A percentile compares a stretch with the other conserved stretches of the same genome.
These are phyloP conservation scores for Fusarium avenaceum DNA, from an alignment of 2,329 filamentous ascomycete species.

Conservation along the genomic window DNA sequence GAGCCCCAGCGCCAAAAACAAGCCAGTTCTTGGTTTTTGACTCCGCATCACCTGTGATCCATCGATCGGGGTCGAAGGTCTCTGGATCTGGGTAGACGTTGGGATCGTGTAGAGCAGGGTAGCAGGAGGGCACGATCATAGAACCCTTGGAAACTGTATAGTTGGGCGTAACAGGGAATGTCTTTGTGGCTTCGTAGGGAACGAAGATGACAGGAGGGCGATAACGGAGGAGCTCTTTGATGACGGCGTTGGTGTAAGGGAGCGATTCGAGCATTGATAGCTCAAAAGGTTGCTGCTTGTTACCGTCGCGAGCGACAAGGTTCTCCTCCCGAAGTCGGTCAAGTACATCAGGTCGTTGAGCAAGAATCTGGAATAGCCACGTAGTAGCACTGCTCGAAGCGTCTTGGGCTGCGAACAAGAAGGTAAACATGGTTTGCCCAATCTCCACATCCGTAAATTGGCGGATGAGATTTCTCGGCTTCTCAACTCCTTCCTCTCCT, in stretches of 20 bases:
- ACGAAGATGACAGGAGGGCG: conserved; percentile 68
- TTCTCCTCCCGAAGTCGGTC: conserved; percentile 63
- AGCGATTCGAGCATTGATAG: conserved; percentile 63
- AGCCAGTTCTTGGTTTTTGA: conserved; percentile 67
- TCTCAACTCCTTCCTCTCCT: conserved; percentile 61
- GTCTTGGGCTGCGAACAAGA: conserved; percentile 67
- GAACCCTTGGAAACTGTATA: conserved; percentile 65
- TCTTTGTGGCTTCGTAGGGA: conserved; percentile 63
- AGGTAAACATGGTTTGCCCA: conserved; percentile 64
- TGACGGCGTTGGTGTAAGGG: conserved; percentile 65
- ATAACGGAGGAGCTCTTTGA: conserved; percentile 67
- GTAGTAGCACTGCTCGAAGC: conserved; percentile 67
- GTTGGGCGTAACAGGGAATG: conserved; percentile 61
- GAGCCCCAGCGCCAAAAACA: conserved; percentile 65
- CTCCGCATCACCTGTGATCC: conserved; percentile 65
- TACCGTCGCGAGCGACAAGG: conserved; percentile 58
- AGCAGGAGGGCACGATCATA: conserved; percentile 65
- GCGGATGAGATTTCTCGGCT: conserved; percentile 62
- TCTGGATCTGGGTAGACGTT: conserved; percentile 62
- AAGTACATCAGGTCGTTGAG: conserved; percentile 64
- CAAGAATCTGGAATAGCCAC: conserved; percentile 66
- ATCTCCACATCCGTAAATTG: conserved; percentile 66
- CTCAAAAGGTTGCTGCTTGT: conserved; percentile 57
- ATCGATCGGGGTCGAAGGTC: conserved; percentile 64
- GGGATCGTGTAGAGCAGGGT: conserved; percentile 65